These are phyloP conservation scores for Tricholoma bakamatsutake DNA, from an alignment of 768 basidiomycete species.

Conservation along the genomic window DNA sequence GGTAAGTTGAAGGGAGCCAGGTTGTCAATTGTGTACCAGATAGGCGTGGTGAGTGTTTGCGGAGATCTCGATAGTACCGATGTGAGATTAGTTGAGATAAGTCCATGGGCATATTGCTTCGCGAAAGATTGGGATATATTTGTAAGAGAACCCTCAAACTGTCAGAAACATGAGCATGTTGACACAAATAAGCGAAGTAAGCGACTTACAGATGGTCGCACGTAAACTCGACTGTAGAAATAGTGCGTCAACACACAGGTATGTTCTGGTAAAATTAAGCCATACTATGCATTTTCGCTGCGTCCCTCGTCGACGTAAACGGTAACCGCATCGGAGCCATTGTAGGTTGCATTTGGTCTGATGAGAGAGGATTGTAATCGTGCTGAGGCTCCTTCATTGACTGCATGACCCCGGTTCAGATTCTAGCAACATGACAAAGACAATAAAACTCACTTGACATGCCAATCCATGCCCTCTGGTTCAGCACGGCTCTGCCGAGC, in stretches of 20 bases:
- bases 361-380: not conserved
- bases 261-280: not conserved
- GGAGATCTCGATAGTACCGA: constrained; percentile 44
- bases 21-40: constrained; percentile 44
- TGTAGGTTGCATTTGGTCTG: not conserved
- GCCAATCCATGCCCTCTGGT: constrained; percentile 48
- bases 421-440: not conserved
- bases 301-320: not conserved
- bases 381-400: not conserved
- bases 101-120: not conserved
- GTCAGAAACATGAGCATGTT: not conserved
- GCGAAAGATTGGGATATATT: not conserved
- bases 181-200: not conserved
- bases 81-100: constrained; percentile 11
- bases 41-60: constrained; percentile 40
- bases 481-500: constrained; percentile 35
- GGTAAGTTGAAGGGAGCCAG: constrained; percentile 55
- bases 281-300: not conserved
- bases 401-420: not conserved
- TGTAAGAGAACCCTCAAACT: not conserved
- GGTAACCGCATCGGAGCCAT: not conserved
- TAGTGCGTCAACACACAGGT: not conserved
- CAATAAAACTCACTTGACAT: constrained; percentile 29
- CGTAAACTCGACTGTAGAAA: not conserved
- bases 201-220: not conserved